Evolutionary conservation across 2,329 filamentous ascomycete species (phyloP).

Genomic region (Colletotrichum caudatum): DNA sequence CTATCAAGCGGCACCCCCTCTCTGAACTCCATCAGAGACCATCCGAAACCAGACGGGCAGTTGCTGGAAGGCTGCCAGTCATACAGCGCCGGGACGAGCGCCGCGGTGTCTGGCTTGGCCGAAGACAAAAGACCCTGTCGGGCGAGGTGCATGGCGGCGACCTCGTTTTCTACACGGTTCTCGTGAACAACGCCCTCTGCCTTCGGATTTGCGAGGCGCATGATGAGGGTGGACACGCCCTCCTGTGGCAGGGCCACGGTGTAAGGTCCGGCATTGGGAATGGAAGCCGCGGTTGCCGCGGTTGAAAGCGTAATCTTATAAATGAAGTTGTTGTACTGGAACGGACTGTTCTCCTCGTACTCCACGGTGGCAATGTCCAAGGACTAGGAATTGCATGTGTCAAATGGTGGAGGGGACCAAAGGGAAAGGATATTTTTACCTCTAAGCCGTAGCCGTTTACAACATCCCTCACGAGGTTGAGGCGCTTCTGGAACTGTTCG

Average conservation of each 20-base stretch:
- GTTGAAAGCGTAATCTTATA: constrained; percentile 39
- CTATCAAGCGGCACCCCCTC: constrained; percentile 44
- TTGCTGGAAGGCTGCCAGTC: constrained; percentile 38
- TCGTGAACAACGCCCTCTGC: constrained; percentile 24
- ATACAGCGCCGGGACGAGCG: constrained; percentile 45
- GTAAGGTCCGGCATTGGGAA: constrained; percentile 19
- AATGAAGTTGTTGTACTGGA: constrained; percentile 43
- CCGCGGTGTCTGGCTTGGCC: constrained; percentile 1
- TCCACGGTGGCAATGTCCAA: constrained; percentile 1
- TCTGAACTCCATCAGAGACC: constrained; percentile 46
- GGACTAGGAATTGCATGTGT: background rate
- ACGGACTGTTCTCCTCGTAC: constrained; percentile 15
- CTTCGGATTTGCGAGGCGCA: constrained; percentile 40
- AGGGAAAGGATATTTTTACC: background rate
- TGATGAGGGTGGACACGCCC: constrained; percentile 26
- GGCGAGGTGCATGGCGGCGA: constrained; percentile 44
- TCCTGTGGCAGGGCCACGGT: background rate
- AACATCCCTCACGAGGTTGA: constrained; percentile 4
- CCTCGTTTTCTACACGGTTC: constrained; percentile 47
- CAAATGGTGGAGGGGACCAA: background rate
- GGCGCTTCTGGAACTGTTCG: constrained; percentile 11
- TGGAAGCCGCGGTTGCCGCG: constrained; percentile 9
- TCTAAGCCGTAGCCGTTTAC: background rate
- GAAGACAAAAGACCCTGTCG: constrained; percentile 35
- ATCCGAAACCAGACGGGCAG: constrained; percentile 41